These are phyloP conservation scores for Hypoxylon sp. DNA, from an alignment of 2,329 filamentous ascomycete species.

Conservation along the genomic window DNA sequence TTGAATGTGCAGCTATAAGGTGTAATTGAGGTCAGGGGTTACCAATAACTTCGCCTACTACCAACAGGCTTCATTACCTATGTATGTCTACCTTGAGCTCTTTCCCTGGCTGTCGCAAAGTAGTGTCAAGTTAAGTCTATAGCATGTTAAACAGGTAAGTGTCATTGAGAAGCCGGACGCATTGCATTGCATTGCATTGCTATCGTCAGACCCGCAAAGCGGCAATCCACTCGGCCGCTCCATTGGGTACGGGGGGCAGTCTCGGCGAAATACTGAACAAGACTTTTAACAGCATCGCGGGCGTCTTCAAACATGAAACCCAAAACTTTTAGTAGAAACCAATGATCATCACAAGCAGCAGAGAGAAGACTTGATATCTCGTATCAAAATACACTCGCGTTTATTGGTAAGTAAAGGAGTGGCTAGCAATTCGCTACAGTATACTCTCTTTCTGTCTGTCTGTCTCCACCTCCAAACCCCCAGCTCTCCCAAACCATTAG, in stretches of 20 bases:
- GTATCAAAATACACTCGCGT: no score
- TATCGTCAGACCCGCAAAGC: conserved; percentile 13
- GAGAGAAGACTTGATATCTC: neutral
- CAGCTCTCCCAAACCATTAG: conserved; percentile 4
- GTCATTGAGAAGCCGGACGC: conserved; percentile 8
- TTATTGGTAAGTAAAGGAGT: conserved; percentile 20
- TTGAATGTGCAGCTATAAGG: no score
- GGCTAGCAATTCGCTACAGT: conserved; percentile 23
- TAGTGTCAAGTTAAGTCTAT: no score
- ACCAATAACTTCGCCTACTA: no score
- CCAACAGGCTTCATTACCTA: no score
- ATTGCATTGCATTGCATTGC: conserved; percentile 21
- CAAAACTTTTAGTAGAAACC: no score
- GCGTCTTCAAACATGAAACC: no score
- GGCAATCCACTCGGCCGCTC: conserved; percentile 12
- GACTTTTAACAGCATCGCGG: neutral
- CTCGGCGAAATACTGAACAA: conserved; percentile 7
- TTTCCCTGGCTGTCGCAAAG: no score
- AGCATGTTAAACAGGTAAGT: no score
- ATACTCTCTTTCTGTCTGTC: neutral
- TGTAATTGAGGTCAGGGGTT: no score
- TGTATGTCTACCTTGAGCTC: no score
- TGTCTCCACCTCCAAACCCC: neutral
- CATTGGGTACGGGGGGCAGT: neutral
- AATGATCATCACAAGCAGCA: neutral